Base-by-base conservation (phyloP, 306 rosid genomes). In the Prinsepia uniflora region DNA sequence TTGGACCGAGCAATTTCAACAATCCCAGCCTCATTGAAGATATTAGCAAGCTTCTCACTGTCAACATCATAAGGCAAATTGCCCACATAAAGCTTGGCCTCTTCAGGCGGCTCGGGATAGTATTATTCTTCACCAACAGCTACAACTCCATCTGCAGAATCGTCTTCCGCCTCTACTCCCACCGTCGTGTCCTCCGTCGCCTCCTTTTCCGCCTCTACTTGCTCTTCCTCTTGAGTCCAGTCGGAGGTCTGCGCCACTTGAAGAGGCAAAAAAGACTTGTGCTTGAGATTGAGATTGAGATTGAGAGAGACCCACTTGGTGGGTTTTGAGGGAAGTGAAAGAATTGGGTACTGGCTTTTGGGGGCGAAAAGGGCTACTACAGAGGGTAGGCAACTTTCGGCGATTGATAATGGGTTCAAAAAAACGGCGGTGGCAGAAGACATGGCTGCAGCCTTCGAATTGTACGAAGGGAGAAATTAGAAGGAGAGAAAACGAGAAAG, bases 71-170 rank as follows among this genome's bases (percentile, higher is more conserved):
- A 81, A 39, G 84, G 84, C 62, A 81, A 63, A 56, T 81, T 81
- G 13, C 84, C 84, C 72, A 81, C 84, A 56, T 67, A 81, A 52
- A 81, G 84, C 78, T 81, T 81, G 52, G 84, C 84, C 65, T 81
- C 84, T 57, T 81, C 84, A 5, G 81, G 81, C 5, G 84, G 84
- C 42, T 81, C 84, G 2, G 78, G 78, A 68, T 72, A 81, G 11
- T 36, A 67, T 17, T 71, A 79, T 56, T 54, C 82, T 18, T 14
- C 72, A 19, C 70, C 57, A 5, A 70, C 72, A 47, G 53, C 69
- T 18, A 5, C 24, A 20, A 9, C n/a, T n/a, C n/a, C n/a, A n/a
- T n/a, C n/a, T n/a, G n/a, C n/a, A n/a, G n/a, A n/a, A n/a, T n/a
- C n/a, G n/a, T n/a, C n/a, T n/a, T n/a, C n/a, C n/a, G n/a, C n/a